Percentiles rank a stretch among this genome's conserved stretches.
These are phyloP conservation scores for Tubosaeta sp. DNA, from an alignment of 768 basidiomycete species.

Conservation along the genomic window DNA sequence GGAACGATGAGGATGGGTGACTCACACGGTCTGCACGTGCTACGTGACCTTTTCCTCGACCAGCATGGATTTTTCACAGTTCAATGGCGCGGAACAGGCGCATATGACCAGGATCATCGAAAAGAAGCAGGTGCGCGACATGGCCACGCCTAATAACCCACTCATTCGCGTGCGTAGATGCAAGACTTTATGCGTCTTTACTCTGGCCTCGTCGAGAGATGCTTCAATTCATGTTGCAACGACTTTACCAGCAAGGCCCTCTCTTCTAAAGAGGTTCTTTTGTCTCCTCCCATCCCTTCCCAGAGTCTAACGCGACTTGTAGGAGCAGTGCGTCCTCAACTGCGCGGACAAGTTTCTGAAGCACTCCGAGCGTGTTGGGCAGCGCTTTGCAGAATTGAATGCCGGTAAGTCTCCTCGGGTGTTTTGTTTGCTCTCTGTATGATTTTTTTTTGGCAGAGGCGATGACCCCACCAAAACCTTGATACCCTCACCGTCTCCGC, in stretches of 20 bases:
- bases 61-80: conserved; percentile 85
- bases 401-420: conserved; percentile 57
- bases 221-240: conserved; percentile 92
- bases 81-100: conserved; percentile 91
- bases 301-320: conserved; percentile 11
- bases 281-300: background rate
- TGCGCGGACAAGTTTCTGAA: conserved; percentile 98
- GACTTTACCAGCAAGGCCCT: conserved; percentile 96
- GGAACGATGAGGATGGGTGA: background rate
- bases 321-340: conserved; percentile 89
- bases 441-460: conserved; percentile 26
- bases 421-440: background rate
- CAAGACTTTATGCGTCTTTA: conserved; percentile 97
- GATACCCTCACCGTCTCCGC: conserved; percentile 8
- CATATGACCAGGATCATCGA: conserved; percentile 94
- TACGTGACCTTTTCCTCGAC: background rate
- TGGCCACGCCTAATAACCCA: background rate
- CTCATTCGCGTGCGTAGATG: conserved; percentile 57
- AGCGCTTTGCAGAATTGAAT: conserved; percentile 88
- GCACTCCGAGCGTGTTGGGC: conserved; percentile 89
- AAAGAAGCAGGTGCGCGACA: conserved; percentile 79
- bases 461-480: conserved; percentile 29
- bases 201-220: conserved; percentile 90
- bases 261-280: conserved; percentile 81
- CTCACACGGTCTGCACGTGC: background rate